Evolutionary conservation across 192 early-diverging fungal species (phyloP).

Genomic region (Coemansia biformis): DNA sequence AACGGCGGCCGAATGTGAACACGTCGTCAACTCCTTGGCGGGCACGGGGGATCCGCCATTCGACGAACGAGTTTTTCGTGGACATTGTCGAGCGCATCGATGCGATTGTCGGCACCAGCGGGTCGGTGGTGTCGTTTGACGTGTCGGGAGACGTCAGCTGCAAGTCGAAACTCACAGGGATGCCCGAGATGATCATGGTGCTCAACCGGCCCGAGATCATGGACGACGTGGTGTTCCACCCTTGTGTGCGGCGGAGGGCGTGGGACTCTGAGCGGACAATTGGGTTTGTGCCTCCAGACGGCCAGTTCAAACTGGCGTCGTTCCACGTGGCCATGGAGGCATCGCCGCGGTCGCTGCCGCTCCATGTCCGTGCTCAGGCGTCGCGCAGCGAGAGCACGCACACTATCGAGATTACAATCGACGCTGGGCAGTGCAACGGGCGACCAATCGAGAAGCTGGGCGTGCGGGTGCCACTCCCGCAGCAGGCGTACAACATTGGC

Average conservation of each 20-base stretch:
- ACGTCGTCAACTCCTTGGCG: conserved; percentile 76
- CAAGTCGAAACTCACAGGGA: conserved; percentile 63
- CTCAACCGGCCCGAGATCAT: conserved; percentile 66
- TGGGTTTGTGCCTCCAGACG: conserved; percentile 93
- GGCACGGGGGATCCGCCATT: conserved; percentile 77
- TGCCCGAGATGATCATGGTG: conserved; percentile 81
- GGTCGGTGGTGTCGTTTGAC: conserved; percentile 66
- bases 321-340: conserved; percentile 21
- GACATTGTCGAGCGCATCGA: conserved; percentile 90
- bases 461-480: conserved; percentile 23
- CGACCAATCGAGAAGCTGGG: conserved; percentile 29
- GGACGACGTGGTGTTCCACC: conserved; percentile 85
- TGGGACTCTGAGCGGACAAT: conserved; percentile 75
- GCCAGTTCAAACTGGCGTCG: conserved; percentile 69
- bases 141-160: conserved; percentile 75
- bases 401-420: conserved; percentile 13
- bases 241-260: conserved; percentile 73
- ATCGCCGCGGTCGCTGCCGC: conserved; percentile 8
- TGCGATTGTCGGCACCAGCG: conserved; percentile 65
- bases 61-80: conserved; percentile 90
- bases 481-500: conserved; percentile 35
- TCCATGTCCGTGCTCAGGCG: conserved; percentile 13
- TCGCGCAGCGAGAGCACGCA: conserved; percentile 8
- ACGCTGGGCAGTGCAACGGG: conserved; percentile 20
- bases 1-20: conserved; percentile 22